Evolutionary conservation across 2,329 filamentous ascomycete species (phyloP).

Genomic region (Fusarium vanettenii): DNA sequence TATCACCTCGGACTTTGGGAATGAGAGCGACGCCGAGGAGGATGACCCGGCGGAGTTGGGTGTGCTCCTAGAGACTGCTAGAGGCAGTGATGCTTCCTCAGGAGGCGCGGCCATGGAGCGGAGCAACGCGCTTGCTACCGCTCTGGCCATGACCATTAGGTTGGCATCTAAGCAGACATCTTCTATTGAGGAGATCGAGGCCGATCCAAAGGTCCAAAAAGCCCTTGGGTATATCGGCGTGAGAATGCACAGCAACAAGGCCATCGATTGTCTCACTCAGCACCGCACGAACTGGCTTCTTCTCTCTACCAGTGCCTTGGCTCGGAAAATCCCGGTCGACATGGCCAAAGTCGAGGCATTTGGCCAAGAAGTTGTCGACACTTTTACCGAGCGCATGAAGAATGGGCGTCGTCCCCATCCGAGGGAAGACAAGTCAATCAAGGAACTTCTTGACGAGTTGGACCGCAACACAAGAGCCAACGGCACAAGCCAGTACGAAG

Average conservation of each 20-base stretch:
- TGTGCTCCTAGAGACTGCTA: neutral
- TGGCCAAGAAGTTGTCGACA: constrained; percentile 6
- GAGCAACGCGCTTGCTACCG: constrained; percentile 4
- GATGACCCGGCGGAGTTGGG: neutral
- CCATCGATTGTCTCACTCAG: constrained; percentile 3
- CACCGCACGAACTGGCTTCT: constrained; percentile 18
- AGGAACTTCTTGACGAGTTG: constrained; percentile 14
- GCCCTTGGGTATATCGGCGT: neutral
- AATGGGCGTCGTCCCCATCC: constrained; percentile 15
- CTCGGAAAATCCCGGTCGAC: constrained; percentile 23
- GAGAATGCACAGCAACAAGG: constrained; percentile 1
- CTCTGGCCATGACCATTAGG: constrained; percentile 7
- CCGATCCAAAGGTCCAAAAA: constrained; percentile 17
- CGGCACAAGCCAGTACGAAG: neutral
- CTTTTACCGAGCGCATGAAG: constrained; percentile 17
- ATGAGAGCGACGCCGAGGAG: neutral
- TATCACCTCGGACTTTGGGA: neutral
- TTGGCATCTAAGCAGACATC: constrained; percentile 14
- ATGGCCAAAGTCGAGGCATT: constrained; percentile 9
- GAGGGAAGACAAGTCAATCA: constrained; percentile 11
- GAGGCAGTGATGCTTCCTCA: neutral
- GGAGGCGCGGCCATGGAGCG: neutral
- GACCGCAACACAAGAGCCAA: constrained; percentile 26
- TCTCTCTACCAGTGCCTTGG: constrained; percentile 22
- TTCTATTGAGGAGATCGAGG: constrained; percentile 12